Conservation (phyloP, 768 basidiomycete species). For the Harrya chromipes region DNA sequence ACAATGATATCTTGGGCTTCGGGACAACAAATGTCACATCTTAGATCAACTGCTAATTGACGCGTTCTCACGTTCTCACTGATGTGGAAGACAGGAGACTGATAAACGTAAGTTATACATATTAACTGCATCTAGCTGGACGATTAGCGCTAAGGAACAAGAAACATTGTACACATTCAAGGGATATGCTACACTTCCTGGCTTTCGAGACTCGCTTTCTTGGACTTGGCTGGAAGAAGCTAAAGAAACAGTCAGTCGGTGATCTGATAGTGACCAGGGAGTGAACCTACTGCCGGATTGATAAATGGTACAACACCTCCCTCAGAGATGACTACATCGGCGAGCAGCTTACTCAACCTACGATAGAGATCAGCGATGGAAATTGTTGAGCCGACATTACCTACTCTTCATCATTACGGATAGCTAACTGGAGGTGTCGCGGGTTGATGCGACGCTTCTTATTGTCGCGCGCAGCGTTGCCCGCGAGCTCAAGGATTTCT, state of each 20-base stretch:
- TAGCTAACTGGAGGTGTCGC: slow-evolving; percentile 91
- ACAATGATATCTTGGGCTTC: slow-evolving; percentile 21
- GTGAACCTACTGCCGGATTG: slow-evolving; percentile 46
- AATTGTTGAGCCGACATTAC: slow-evolving; percentile 17
- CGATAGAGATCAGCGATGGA: background rate
- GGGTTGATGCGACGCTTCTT: slow-evolving; percentile 96
- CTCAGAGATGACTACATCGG: slow-evolving; percentile 88
- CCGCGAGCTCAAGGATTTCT: slow-evolving; percentile 91
- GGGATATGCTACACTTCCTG: slow-evolving; percentile 27
- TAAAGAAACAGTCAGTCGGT: background rate
- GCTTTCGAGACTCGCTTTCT: slow-evolving; percentile 32
- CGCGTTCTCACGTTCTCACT: background rate
- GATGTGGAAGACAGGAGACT: no score
- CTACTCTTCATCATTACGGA: slow-evolving; percentile 90
- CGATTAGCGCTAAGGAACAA: background rate
- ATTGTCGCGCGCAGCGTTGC: slow-evolving; percentile 86
- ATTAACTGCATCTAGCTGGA: slow-evolving; percentile 5
- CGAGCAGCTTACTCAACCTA: slow-evolving; percentile 68
- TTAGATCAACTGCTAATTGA: background rate
- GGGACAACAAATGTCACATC: background rate
- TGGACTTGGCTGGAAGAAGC: slow-evolving; percentile 31
- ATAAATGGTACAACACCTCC: slow-evolving; percentile 92
- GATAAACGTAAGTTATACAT: no score
- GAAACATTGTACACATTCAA: background rate
- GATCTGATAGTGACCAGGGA: no score